Conservation (phyloP, 2,329 filamentous ascomycete species). For the Phyllachora maydis region DNA sequence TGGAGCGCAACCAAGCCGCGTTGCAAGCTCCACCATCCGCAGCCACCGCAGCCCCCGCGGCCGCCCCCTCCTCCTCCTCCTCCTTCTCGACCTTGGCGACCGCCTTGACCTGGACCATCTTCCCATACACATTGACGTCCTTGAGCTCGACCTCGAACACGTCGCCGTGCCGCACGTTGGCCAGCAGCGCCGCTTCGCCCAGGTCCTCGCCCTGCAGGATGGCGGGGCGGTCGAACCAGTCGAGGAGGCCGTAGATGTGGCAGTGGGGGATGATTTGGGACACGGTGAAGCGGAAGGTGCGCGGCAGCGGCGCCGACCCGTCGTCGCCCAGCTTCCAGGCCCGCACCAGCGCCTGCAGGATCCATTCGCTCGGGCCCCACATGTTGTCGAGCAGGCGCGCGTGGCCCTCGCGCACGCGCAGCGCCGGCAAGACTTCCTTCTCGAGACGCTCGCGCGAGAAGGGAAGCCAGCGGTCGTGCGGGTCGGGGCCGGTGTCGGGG, state of each 20-base stretch:
- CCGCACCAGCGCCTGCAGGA: constrained; percentile 36
- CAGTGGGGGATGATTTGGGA: constrained; percentile 10
- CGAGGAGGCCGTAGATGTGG: constrained; percentile 18
- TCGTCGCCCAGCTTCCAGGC: constrained; percentile 33
- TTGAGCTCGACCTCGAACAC: constrained; percentile 31
- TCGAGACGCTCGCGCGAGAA: constrained; percentile 20
- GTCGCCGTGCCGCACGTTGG: constrained; percentile 25
- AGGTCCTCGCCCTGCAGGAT: constrained; percentile 17
- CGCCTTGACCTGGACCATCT: constrained; percentile 23
- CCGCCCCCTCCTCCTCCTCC: no score
- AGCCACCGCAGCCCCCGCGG: no score
- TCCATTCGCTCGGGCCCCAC: constrained; percentile 27
- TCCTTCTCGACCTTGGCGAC: constrained; percentile 10
- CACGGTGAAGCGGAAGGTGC: constrained; percentile 26
- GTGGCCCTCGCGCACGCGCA: constrained; percentile 31
- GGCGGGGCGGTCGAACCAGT: constrained; percentile 27
- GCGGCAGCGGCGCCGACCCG: constrained; percentile 15
- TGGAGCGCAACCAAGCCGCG: no score
- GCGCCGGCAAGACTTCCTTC: constrained; percentile 21
- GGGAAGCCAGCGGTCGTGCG: constrained; percentile 19
- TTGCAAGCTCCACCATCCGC: no score
- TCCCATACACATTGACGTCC: constrained; percentile 28
- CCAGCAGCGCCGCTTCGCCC: constrained; percentile 14
- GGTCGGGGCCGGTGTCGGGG: no score
- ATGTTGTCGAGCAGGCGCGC: constrained; percentile 19